Conservation (phyloP, 2,329 filamentous ascomycete genomes). For the Colletotrichum simmondsii region DNA sequence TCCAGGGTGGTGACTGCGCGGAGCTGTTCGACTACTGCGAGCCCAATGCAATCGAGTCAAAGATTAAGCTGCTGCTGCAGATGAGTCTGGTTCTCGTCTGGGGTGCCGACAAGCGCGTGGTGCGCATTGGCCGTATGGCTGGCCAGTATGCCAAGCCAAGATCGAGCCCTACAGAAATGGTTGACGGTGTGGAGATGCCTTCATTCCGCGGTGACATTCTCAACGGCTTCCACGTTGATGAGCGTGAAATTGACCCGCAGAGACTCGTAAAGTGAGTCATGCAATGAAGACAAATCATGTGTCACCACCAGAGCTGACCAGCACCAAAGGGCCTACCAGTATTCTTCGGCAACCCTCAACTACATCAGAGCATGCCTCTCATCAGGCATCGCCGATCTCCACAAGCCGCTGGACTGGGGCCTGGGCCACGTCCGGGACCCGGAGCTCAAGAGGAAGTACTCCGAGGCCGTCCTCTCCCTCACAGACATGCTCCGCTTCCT, state of each 20-base stretch:
- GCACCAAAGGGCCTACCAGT: constrained; percentile 81
- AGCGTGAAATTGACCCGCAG: constrained; percentile 83
- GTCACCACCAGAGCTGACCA: constrained; percentile 14
- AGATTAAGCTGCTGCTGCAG: constrained; percentile 95
- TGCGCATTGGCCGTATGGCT: constrained; percentile 94
- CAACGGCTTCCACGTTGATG: constrained; percentile 84
- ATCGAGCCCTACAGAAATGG: constrained; percentile 85
- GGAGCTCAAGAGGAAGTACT: constrained; percentile 86
- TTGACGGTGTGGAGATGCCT: constrained; percentile 83
- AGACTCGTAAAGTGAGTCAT: constrained; percentile 75
- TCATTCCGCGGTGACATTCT: constrained; percentile 96
- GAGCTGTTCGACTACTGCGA: constrained; percentile 98
- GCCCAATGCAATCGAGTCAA: constrained; percentile 88
- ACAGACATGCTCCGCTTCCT: constrained; percentile 94
- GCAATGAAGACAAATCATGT: not conserved
- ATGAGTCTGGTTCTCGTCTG: constrained; percentile 97
- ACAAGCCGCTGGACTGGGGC: constrained; percentile 94
- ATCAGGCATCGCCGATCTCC: constrained; percentile 92
- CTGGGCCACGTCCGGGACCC: constrained; percentile 91
- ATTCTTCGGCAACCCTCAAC: constrained; percentile 94
- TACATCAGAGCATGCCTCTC: constrained; percentile 87
- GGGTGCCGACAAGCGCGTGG: constrained; percentile 83
- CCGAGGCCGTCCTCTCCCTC: constrained; percentile 84
- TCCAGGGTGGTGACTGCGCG: constrained; percentile 97
- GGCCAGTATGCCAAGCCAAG: constrained; percentile 98